phyloP scores from a whole-genome alignment of 2,329 filamentous ascomycete species.

The Ascochyta viciae-villosae region DNA sequence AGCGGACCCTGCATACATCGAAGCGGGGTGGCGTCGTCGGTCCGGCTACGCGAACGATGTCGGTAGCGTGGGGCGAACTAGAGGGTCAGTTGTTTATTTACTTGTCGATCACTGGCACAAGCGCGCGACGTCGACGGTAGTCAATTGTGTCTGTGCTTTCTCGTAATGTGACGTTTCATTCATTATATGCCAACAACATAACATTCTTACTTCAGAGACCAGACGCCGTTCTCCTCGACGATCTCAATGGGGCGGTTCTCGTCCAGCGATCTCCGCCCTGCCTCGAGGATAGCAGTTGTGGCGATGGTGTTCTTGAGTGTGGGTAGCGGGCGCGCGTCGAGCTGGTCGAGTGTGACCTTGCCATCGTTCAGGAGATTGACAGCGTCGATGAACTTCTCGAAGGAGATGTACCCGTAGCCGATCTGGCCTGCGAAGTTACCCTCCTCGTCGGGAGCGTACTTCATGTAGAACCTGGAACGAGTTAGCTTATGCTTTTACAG shows the following conservation, averaged over 20 bases:
- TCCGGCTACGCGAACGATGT: neutral
- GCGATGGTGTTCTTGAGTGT: constrained; percentile 89
- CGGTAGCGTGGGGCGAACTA: constrained; percentile 4
- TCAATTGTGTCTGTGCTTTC: neutral
- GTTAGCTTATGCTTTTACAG: constrained; percentile 12
- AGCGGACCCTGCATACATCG: constrained; percentile 5
- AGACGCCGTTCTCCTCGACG: constrained; percentile 67
- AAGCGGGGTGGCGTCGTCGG: constrained; percentile 10
- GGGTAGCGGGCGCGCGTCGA: constrained; percentile 81
- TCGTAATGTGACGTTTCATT: neutral
- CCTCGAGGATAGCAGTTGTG: constrained; percentile 90
- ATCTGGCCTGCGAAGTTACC: constrained; percentile 92
- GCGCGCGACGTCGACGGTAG: too few species aligned
- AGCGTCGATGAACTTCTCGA: constrained; percentile 95
- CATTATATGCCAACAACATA: constrained; percentile 2
- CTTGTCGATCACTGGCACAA: neutral
- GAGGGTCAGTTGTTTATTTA: constrained; percentile 3
- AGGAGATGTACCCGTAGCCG: constrained; percentile 91
- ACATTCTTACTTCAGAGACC: constrained; percentile 66
- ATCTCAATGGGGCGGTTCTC: constrained; percentile 82
- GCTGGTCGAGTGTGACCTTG: constrained; percentile 71
- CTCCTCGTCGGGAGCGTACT: constrained; percentile 91
- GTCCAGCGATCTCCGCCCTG: constrained; percentile 83
- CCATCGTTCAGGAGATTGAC: constrained; percentile 80
- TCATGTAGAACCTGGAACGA: constrained; percentile 78